Percentiles rank a stretch among this genome's conserved stretches.
Conservation (phyloP, 2,329 filamentous ascomycete species). For the Alternaria sp. region DNA sequence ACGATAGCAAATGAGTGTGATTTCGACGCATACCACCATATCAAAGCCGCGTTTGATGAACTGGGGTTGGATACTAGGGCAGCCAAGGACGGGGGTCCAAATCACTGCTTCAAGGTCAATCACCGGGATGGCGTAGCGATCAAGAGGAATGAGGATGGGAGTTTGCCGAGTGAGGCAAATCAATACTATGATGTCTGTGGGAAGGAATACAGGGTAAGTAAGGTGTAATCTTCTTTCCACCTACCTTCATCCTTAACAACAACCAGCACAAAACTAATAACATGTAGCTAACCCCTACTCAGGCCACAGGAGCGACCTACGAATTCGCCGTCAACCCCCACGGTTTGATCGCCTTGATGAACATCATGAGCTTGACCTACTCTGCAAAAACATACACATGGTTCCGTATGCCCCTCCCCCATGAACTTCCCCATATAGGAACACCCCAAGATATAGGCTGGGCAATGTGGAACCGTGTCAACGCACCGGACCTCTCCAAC, state of each 20-base stretch:
- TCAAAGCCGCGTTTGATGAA: constrained; percentile 21
- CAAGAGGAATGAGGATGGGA: constrained; percentile 17
- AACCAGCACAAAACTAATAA: no score
- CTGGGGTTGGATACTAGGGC: constrained; percentile 17
- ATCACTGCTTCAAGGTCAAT: constrained; percentile 21
- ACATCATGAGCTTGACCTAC: constrained; percentile 16
- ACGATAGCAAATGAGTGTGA: constrained; percentile 21
- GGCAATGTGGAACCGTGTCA: constrained; percentile 24
- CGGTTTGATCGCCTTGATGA: constrained; percentile 16
- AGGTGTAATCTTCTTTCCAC: no score
- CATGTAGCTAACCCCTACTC: background rate
- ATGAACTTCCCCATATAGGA: constrained; percentile 18
- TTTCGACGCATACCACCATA: constrained; percentile 21
- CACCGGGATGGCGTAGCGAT: constrained; percentile 20
- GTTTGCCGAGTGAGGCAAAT: constrained; percentile 12
- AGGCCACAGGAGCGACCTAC: constrained; percentile 19
- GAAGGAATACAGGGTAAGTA: constrained; percentile 13
- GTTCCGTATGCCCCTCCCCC: constrained; percentile 9
- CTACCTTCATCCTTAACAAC: no score
- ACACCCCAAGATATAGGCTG: constrained; percentile 21
- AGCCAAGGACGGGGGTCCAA: constrained; percentile 19
- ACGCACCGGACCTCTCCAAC: background rate
- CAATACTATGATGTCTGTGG: constrained; percentile 24
- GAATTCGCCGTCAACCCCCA: constrained; percentile 18
- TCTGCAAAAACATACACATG: constrained; percentile 16